Percentiles rank a stretch among this genome's conserved stretches.
Conservation (phyloP, 2,329 filamentous ascomycete genomes). For the Pseudocercospora cruenta region DNA sequence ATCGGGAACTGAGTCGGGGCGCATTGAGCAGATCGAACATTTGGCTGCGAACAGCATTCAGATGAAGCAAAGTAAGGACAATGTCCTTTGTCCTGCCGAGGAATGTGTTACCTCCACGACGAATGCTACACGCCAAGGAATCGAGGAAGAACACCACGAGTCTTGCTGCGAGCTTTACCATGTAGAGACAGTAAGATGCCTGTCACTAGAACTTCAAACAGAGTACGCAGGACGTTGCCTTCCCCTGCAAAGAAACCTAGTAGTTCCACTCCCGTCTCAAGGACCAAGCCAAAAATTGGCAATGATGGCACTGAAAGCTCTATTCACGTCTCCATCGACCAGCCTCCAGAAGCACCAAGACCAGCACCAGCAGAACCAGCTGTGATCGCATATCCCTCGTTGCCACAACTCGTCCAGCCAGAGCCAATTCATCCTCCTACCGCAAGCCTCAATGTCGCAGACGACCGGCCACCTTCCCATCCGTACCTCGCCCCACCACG, state of each 20-base stretch:
- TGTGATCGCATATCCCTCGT: neutral
- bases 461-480: neutral
- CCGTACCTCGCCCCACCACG: neutral
- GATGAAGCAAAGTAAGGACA: neutral
- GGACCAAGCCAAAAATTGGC: neutral
- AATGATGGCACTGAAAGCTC: neutral
- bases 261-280: neutral
- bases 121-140: neutral
- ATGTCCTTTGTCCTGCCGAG: neutral
- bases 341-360: neutral
- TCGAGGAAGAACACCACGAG: neutral
- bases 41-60: neutral
- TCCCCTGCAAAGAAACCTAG: neutral
- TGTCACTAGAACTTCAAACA: neutral
- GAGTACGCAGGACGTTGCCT: neutral
- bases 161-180: neutral
- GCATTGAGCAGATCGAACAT: neutral
- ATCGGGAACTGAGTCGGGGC: too few species aligned
- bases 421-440: neutral
- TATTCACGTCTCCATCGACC: neutral
- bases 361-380: neutral
- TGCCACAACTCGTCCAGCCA: neutral
- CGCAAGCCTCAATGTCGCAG: neutral
- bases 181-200: neutral
- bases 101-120: neutral